Evolutionary conservation across 1,284 basidiomycete genomes (phyloP).

Genomic region (Ustilago nuda): DNA sequence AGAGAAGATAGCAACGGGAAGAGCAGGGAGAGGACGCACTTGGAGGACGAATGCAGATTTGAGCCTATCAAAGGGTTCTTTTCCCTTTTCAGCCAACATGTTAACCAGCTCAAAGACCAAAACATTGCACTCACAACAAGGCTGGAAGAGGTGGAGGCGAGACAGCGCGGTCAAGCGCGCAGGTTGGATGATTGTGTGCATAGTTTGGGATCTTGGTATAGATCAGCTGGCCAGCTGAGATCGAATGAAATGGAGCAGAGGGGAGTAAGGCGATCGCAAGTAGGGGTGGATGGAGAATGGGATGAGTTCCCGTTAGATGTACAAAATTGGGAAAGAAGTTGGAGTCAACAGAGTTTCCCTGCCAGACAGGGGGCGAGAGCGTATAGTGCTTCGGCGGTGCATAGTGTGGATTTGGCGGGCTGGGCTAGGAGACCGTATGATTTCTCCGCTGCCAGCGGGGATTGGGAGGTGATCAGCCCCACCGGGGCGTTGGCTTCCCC

Average conservation of each 20-base stretch:
- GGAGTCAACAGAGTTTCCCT: constrained; percentile 33
- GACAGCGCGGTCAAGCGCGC: constrained; percentile 25
- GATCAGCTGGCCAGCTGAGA: constrained; percentile 33
- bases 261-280: constrained; percentile 28
- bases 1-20: constrained; percentile 12
- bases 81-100: constrained; percentile 23
- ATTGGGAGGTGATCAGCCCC: background rate
- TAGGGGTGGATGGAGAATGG: constrained; percentile 49
- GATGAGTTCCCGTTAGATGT: constrained; percentile 51
- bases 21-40: constrained; percentile 14
- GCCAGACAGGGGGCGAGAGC: constrained; percentile 8
- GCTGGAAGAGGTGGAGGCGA: constrained; percentile 26
- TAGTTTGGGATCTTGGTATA: constrained; percentile 48
- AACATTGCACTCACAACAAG: constrained; percentile 29
- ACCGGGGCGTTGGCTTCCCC: background rate
- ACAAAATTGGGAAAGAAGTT: constrained; percentile 43
- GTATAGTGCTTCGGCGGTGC: constrained; percentile 28
- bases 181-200: constrained; percentile 41
- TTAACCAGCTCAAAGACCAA: constrained; percentile 33
- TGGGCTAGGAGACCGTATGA: constrained; percentile 30
- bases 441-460: background rate
- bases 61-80: constrained; percentile 52
- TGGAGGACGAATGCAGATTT: constrained; percentile 41
- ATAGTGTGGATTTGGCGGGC: constrained; percentile 18
- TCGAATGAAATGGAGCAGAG: background rate